Evolutionary conservation across 768 basidiomycete species (phyloP).

Genomic region (Amanita muscaria): DNA sequence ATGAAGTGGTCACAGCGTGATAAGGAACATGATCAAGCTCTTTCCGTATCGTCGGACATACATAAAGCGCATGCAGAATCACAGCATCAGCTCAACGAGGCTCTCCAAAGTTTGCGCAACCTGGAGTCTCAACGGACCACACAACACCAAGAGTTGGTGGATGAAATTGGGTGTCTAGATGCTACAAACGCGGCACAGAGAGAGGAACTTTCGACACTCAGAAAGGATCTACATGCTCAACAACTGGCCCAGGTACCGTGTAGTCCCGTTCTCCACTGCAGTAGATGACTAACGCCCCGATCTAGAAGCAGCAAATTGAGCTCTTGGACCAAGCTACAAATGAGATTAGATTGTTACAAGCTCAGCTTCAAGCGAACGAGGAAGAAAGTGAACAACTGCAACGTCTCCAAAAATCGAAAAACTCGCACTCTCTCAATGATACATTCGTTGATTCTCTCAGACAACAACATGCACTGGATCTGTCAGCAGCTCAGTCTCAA

Average conservation of each 20-base stretch:
- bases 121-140: conserved; percentile 60
- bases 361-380: conserved; percentile 52
- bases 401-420: conserved; percentile 27
- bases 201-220: conserved; percentile 45
- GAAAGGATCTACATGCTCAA: conserved; percentile 42
- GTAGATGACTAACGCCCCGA: conserved; percentile 4
- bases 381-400: conserved; percentile 58
- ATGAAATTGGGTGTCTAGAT: conserved; percentile 50
- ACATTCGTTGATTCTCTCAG: conserved; percentile 64
- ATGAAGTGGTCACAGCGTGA: conserved; percentile 39
- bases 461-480: conserved; percentile 73
- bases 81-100: conserved; percentile 50
- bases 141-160: conserved; percentile 46
- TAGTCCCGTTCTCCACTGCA: conserved; percentile 1
- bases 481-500: conserved; percentile 72
- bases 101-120: conserved; percentile 43
- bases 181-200: conserved; percentile 35
- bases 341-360: conserved; percentile 63
- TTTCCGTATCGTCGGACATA: conserved; percentile 46
- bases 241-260: conserved; percentile 29
- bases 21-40: conserved; percentile 40
- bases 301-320: conserved; percentile 51
- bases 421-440: conserved; percentile 53
- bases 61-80: conserved; percentile 55
- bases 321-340: conserved; percentile 55